Percentiles rank a stretch among this genome's conserved stretches.
phyloP scores from a whole-genome alignment of 2,329 filamentous ascomycete species.

The Colletotrichum sidae region DNA sequence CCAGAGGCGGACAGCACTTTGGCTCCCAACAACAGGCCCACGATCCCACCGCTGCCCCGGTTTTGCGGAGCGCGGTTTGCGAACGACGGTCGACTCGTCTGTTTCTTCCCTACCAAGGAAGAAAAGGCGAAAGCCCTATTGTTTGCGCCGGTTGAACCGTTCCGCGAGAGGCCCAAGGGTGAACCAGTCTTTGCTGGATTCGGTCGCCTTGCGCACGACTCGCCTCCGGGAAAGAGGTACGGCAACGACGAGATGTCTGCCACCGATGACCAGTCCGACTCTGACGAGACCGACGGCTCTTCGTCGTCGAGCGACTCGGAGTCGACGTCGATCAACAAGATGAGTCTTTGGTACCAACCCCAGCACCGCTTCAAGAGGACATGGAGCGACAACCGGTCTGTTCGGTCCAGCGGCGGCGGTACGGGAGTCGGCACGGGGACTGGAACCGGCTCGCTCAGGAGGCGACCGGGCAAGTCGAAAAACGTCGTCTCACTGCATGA shows the following conservation, averaged over 20 bases:
- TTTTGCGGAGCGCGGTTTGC: constrained; percentile 72
- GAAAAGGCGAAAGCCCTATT: constrained; percentile 66
- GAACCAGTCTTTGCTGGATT: constrained; percentile 70
- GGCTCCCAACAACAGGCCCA: constrained; percentile 61
- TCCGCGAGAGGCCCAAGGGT: constrained; percentile 61
- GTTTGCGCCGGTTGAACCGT: constrained; percentile 57
- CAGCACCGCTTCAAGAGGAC: constrained; percentile 64
- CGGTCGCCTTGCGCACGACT: constrained; percentile 65
- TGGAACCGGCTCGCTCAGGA: constrained; percentile 55
- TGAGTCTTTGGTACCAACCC: constrained; percentile 67
- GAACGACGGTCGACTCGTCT: constrained; percentile 71
- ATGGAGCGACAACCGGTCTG: constrained; percentile 67
- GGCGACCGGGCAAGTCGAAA: constrained; percentile 64
- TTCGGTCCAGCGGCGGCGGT: constrained; percentile 70
- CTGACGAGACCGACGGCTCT: constrained; percentile 59
- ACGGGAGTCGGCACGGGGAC: constrained; percentile 67
- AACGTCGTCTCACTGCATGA: constrained; percentile 82
- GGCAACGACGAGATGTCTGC: constrained; percentile 62
- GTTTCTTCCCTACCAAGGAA: constrained; percentile 77
- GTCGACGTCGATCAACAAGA: constrained; percentile 71
- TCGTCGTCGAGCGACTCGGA: constrained; percentile 70
- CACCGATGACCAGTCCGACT: constrained; percentile 63
- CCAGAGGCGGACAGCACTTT: constrained; percentile 65
- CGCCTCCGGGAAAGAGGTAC: constrained; percentile 59
- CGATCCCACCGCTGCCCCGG: constrained; percentile 67